Evolutionary conservation across 1,284 basidiomycete species (phyloP), one percentile per base, ranked within the genome.

Genomic region (Cutaneotrichosporon sp.): DNA sequence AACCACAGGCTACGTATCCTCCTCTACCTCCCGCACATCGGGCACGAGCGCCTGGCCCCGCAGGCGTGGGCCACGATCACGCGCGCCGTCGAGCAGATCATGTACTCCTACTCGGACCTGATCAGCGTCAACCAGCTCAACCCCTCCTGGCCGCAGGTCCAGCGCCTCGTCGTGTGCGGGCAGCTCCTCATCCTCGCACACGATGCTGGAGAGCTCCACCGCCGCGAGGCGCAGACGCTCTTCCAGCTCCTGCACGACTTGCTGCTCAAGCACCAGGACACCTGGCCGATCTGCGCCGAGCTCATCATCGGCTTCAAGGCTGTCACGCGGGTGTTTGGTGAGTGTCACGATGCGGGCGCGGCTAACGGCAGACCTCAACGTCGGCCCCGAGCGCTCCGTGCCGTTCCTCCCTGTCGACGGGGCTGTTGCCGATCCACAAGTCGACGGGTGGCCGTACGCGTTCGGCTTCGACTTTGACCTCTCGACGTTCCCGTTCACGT

Each of bases 141-240:
- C 31, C 63, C 68, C 25, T 65, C 60, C 3, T 69, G 68, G 70
- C 70, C 70, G 13, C 68, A 71, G 49, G 51, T 68, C 9, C 62
- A 61, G 14, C 63, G 64, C 16, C 55, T 71, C 14, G 58, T 62
- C 1, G 46, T 62, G 6, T 64, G 60, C 49, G 67, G 65, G 9
- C 70, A 69, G 24, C 56, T 69, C 4, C 64, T 71, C 24, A 64
- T 71, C 20, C 62, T 69, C 3, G 62, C 63, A 33, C 59, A 60
- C 42, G 59, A 60, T 22, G 54, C 53, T 8, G 67, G 67, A 14
- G 67, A 69, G 53, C 43, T 67, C 9, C 67, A 69, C 31, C 45
- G 20, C 8, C 58, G 59, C 10, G 67, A 69, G 29, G 59, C 60
- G 2, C 50, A 51, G 18, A 27, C n/a, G 10, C 59, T 69, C 16